phyloP scores from a whole-genome alignment of 176 grass and related monocot genomes.

The Miscanthus lutarioriparius region DNA sequence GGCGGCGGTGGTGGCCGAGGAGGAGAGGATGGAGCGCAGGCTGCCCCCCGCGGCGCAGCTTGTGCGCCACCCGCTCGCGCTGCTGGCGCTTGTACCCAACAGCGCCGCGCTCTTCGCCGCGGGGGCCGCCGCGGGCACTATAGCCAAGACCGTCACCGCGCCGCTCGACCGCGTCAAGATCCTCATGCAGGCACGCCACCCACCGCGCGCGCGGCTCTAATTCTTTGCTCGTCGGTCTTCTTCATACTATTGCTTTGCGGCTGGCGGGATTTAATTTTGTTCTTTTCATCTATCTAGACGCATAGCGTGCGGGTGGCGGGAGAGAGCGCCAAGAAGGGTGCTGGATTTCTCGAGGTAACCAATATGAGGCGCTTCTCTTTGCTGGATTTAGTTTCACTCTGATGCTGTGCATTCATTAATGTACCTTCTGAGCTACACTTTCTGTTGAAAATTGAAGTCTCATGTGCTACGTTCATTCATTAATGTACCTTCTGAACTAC shows the following conservation, averaged over 20 bases:
- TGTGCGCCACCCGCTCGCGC: slow-evolving; percentile 68
- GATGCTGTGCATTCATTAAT: not conserved
- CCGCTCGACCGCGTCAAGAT: slow-evolving; percentile 94
- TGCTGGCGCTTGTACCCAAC: slow-evolving; percentile 80
- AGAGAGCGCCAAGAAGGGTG: slow-evolving; percentile 53
- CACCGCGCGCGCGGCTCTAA: not conserved
- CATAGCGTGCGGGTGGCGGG: slow-evolving; percentile 66
- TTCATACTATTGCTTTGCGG: not conserved
- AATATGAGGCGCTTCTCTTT: not conserved
- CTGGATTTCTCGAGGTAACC: slow-evolving; percentile 75
- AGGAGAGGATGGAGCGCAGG: not conserved
- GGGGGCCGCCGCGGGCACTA: slow-evolving; percentile 70
- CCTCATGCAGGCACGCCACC: slow-evolving; percentile 75
- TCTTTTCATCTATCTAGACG: slow-evolving; percentile 44
- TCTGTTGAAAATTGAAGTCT: not conserved
- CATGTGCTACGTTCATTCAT: not conserved
- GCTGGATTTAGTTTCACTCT: not conserved
- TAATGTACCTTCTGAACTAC: not conserved
- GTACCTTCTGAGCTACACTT: not conserved
- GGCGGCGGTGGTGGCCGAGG: not conserved
- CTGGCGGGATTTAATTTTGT: not conserved
- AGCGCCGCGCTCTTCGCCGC: slow-evolving; percentile 77
- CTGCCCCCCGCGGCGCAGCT: slow-evolving; percentile 60
- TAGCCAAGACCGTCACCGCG: slow-evolving; percentile 86
- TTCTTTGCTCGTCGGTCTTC: not conserved